Conservation (phyloP, 78 protist species). For the Mantamonas sphyraenae region DNA sequence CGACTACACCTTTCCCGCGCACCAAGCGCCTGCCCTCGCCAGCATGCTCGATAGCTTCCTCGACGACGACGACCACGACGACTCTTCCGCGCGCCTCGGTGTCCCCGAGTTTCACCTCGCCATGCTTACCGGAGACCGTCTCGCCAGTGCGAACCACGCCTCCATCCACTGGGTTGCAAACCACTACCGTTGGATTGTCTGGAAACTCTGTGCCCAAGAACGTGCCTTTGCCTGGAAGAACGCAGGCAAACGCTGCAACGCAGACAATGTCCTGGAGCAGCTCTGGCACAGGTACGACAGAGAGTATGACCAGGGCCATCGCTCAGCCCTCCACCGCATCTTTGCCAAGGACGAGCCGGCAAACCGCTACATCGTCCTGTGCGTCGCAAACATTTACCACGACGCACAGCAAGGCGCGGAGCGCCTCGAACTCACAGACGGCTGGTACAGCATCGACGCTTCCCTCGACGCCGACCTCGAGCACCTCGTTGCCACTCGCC, state of each 20-base stretch:
- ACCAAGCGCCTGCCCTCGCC: too few species aligned
- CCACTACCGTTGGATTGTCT: conserved; percentile 64
- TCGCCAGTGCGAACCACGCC: too few species aligned
- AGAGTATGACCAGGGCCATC: conserved; percentile 17
- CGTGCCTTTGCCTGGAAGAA: conserved; percentile 17
- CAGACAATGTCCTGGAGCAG: conserved; percentile 20
- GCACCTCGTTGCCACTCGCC: background rate
- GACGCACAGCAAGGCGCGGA: background rate
- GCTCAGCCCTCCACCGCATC: conserved; percentile 24
- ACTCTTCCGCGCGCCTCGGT: too few species aligned
- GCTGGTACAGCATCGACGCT: conserved; percentile 55
- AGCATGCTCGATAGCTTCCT: too few species aligned
- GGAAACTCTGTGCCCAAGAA: conserved; percentile 56
- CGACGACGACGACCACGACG: too few species aligned
- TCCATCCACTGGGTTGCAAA: conserved; percentile 62
- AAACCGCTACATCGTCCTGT: conserved; percentile 30
- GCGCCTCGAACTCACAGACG: conserved; percentile 41
- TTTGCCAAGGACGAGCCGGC: conserved; percentile 43
- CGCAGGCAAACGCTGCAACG: conserved; percentile 22
- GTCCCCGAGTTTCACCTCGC: too few species aligned
- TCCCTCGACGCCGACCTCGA: conserved; percentile 39
- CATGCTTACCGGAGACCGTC: too few species aligned
- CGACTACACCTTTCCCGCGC: too few species aligned
- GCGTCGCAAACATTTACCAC: conserved; percentile 23
- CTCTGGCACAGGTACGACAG: conserved; percentile 20